Evolutionary conservation across 169 alveolate genomes (phyloP).

Genomic region (Plasmodium sp.): DNA sequence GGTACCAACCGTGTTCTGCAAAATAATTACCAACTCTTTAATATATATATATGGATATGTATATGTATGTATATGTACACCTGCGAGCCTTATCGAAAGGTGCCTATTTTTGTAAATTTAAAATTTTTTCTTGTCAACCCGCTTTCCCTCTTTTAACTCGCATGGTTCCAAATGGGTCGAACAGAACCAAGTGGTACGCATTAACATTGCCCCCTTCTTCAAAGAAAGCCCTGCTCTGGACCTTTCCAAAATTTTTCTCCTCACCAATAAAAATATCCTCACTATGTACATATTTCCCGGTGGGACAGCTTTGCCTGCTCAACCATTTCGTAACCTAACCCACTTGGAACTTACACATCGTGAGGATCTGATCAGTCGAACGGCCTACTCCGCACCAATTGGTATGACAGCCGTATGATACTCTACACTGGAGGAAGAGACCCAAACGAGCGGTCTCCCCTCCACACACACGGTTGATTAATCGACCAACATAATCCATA

Average conservation of each 20-base stretch:
- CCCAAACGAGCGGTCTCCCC: neutral
- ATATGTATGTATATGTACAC: neutral
- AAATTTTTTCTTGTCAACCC: neutral
- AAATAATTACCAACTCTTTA: constrained; percentile 36
- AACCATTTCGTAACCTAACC: neutral
- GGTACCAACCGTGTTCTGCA: constrained; percentile 10
- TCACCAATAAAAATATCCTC: neutral
- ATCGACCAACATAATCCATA: neutral
- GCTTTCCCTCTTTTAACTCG: neutral
- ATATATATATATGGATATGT: neutral
- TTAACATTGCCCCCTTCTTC: neutral
- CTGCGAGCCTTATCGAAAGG: neutral
- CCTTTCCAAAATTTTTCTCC: neutral
- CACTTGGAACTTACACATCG: neutral
- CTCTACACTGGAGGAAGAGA: neutral
- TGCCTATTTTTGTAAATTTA: constrained; percentile 21
- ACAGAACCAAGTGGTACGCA: neutral
- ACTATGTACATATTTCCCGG: neutral
- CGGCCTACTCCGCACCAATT: neutral
- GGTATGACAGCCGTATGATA: neutral
- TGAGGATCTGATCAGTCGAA: neutral
- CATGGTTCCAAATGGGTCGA: neutral
- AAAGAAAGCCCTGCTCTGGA: neutral
- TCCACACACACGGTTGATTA: neutral
- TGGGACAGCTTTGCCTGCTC: neutral